Conservation (phyloP, 345 rosid genomes). For the Pistacia integerrima region DNA sequence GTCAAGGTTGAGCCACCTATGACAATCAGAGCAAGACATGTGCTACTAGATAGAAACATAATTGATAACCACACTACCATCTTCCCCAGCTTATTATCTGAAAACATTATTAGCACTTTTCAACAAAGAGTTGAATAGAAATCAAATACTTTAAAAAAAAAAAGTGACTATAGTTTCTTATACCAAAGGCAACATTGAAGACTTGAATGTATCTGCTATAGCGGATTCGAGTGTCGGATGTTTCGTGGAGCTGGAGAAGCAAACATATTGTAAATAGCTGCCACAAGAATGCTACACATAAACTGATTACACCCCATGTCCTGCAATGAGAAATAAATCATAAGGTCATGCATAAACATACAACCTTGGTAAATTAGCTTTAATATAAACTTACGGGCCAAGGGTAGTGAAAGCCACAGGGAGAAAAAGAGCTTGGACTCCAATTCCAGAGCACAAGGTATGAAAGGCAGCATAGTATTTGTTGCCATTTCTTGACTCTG, state of each 20-base stretch:
- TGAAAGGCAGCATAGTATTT: slow-evolving; percentile 28
- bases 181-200: slow-evolving; percentile 33
- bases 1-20: slow-evolving; percentile 42
- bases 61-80: slow-evolving; percentile 38
- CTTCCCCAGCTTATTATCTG: slow-evolving; percentile 38
- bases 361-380: too few relatives aligned
- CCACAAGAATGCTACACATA: slow-evolving; percentile 38
- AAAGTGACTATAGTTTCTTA: not conserved
- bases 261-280: slow-evolving; percentile 40
- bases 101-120: not conserved
- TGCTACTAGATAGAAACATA: slow-evolving; percentile 40
- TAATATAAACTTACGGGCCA: slow-evolving; percentile 26
- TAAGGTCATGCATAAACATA: too few relatives aligned
- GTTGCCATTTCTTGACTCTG: slow-evolving; percentile 32
- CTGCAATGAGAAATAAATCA: not conserved
- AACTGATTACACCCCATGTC: slow-evolving; percentile 33
- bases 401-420: slow-evolving; percentile 31
- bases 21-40: slow-evolving; percentile 39
- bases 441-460: slow-evolving; percentile 33
- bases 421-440: slow-evolving; percentile 32
- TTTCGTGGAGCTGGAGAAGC: slow-evolving; percentile 39
- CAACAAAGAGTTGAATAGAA: too few relatives aligned
- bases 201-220: slow-evolving; percentile 42
- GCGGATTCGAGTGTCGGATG: slow-evolving; percentile 36
- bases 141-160: not conserved